Evolutionary conservation across 176 grass and related monocot species (phyloP).

Genomic region (Eremochloa ophiuroides): DNA sequence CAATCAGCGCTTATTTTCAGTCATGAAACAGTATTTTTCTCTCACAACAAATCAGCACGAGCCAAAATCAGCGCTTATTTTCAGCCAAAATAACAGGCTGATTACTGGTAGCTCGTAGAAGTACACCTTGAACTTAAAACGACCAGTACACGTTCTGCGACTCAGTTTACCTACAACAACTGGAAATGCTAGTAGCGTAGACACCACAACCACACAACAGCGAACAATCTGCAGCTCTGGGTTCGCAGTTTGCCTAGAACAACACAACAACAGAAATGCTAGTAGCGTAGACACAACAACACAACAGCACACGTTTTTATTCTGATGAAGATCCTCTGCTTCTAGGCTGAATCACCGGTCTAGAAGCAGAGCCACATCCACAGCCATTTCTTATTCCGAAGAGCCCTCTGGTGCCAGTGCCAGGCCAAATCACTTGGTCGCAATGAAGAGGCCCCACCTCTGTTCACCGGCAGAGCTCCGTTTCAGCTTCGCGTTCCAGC

Average conservation of each 20-base stretch:
- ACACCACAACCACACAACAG: not conserved
- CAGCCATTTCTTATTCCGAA: slow-evolving; percentile 11
- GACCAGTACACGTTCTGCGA: not conserved
- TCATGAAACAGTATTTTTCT: too few species aligned
- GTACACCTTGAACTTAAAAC: not conserved
- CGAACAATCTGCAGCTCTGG: not conserved
- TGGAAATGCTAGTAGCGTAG: not conserved
- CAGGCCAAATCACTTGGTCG: slow-evolving; percentile 52
- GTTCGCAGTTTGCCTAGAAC: not conserved
- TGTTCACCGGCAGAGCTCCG: slow-evolving; percentile 77
- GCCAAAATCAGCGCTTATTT: too few species aligned
- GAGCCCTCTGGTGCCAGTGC: not conserved
- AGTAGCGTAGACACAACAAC: not conserved
- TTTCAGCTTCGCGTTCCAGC: slow-evolving; percentile 95
- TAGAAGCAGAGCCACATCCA: not conserved
- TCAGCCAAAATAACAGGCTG: too few species aligned
- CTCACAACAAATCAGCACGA: too few species aligned
- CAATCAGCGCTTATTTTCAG: too few species aligned
- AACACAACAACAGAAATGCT: not conserved
- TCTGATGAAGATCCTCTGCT: slow-evolving; percentile 8
- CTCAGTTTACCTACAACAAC: not conserved
- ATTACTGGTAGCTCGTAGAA: too few species aligned
- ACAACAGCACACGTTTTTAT: slow-evolving; percentile 15
- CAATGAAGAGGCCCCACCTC: slow-evolving; percentile 87
- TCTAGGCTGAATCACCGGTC: slow-evolving; percentile 27